These are phyloP conservation scores for Grammothele lineata DNA, from an alignment of 768 basidiomycete species.

Conservation along the genomic window DNA sequence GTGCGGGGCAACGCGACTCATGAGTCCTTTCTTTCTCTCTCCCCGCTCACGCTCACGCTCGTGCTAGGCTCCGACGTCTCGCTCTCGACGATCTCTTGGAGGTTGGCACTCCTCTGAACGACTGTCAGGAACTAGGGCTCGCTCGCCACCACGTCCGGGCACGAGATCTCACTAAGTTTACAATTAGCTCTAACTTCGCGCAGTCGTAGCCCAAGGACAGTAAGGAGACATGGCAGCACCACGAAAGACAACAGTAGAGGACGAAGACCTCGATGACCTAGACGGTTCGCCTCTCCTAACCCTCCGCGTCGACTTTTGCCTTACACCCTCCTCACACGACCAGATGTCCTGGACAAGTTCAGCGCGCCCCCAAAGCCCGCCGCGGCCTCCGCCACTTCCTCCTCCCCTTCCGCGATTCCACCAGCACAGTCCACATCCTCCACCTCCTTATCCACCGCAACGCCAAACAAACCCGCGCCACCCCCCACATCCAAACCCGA, in stretches of 20 bases:
- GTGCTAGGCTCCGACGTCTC: too few species aligned
- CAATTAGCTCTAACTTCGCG: too few species aligned
- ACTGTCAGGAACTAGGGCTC: too few species aligned
- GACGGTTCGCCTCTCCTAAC: conserved; percentile 39
- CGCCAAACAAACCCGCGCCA: conserved; percentile 1
- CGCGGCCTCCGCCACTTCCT: conserved; percentile 13
- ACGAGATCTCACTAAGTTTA: too few species aligned
- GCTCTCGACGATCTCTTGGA: too few species aligned
- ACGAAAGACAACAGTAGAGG: conserved; percentile 17
- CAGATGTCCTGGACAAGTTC: conserved; percentile 51
- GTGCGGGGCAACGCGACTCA: too few species aligned
- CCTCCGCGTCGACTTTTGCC: background rate
- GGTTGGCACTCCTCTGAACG: too few species aligned
- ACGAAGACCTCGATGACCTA: conserved; percentile 69
- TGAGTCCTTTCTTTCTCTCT: too few species aligned
- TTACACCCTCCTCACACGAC: conserved; percentile 10
- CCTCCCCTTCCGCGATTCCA: conserved; percentile 14
- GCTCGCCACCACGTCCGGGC: too few species aligned
- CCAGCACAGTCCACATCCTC: conserved; percentile 17
- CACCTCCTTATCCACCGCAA: conserved; percentile 5
- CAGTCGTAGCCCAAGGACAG: too few species aligned
- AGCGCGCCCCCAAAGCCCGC: conserved; percentile 17
- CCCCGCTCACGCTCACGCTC: too few species aligned
- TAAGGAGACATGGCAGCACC: conserved; percentile 7
- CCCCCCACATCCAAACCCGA: conserved; percentile 4